A percentile compares a stretch with the other conserved stretches of the same genome.
Evolutionary conservation across 2,329 filamentous ascomycete genomes (phyloP).

Genomic region (Mycocentrospora acerina): DNA sequence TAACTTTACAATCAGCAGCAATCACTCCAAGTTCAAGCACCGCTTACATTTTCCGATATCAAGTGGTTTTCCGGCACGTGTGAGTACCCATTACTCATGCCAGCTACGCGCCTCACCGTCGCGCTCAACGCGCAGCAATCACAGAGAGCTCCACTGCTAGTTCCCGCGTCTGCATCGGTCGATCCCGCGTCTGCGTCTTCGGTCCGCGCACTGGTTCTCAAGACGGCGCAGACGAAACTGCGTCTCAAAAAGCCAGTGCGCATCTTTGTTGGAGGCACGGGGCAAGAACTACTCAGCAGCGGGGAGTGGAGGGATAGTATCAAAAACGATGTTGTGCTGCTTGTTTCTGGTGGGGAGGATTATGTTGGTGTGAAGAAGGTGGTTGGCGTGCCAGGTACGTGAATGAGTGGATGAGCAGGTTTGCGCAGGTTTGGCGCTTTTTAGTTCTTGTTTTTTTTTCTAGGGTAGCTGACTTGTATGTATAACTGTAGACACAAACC

Average conservation of each 20-base stretch:
- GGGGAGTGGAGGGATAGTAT: conserved; percentile 29
- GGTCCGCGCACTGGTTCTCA: conserved; percentile 27
- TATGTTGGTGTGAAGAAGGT: conserved; percentile 33
- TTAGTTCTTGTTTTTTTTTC: too few relatives aligned
- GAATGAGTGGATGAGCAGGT: too few relatives aligned
- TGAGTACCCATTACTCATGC: too few relatives aligned
- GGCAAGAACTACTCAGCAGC: conserved; percentile 28
- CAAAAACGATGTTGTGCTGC: conserved; percentile 28
- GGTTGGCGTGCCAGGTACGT: conserved; percentile 10
- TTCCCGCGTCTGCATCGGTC: conserved; percentile 18
- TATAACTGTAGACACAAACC: conserved; percentile 18
- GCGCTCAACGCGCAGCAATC: conserved; percentile 35
- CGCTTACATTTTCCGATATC: too few relatives aligned
- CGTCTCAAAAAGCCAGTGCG: conserved; percentile 30
- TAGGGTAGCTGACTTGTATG: too few relatives aligned
- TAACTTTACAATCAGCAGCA: conserved; percentile 1
- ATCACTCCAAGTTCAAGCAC: conserved; percentile 5
- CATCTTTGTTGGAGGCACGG: conserved; percentile 28
- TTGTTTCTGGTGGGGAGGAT: conserved; percentile 35
- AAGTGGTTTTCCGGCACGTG: too few relatives aligned
- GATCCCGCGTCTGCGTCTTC: conserved; percentile 21
- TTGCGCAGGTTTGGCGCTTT: conserved; percentile 17
- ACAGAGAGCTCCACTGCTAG: conserved; percentile 27
- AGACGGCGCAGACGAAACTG: conserved; percentile 33
- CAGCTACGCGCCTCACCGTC: conserved; percentile 31